Conservation (phyloP, 768 basidiomycete species). For the Lyophyllum atratum region DNA sequence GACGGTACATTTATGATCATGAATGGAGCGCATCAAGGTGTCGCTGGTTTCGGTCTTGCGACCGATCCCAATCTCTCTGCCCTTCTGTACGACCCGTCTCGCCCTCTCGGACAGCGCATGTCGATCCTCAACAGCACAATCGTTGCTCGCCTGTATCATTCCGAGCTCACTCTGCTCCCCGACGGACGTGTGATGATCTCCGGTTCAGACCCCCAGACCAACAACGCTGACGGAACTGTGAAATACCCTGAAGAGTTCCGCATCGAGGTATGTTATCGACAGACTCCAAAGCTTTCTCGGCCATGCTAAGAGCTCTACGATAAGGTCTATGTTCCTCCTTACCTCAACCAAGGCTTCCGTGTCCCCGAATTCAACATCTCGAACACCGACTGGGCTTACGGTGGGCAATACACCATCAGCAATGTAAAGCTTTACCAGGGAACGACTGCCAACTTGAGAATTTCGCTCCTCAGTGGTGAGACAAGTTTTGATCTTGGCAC, state of each 20-base stretch:
- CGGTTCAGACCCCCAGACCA: constrained; percentile 71
- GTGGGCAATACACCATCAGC: constrained; percentile 53
- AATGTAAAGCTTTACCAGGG: constrained; percentile 48
- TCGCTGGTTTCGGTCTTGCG: constrained; percentile 75
- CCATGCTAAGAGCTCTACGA: not conserved
- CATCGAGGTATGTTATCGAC: constrained; percentile 37
- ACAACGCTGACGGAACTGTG: constrained; percentile 37
- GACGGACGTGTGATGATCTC: constrained; percentile 77
- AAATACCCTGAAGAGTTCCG: constrained; percentile 79
- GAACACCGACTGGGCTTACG: constrained; percentile 64
- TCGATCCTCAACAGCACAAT: constrained; percentile 69
- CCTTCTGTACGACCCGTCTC: constrained; percentile 67
- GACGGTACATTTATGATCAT: constrained; percentile 77
- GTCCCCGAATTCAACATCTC: constrained; percentile 66
- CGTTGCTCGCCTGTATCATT: constrained; percentile 78
- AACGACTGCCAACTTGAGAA: constrained; percentile 43
- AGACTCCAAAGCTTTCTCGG: not conserved
- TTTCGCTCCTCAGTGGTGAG: constrained; percentile 69
- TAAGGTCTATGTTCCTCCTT: constrained; percentile 83
- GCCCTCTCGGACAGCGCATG: constrained; percentile 60
- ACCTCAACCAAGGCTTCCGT: constrained; percentile 61
- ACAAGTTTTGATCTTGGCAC: constrained; percentile 1
- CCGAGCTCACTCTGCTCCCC: constrained; percentile 70
- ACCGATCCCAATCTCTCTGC: constrained; percentile 63
- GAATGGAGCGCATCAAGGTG: constrained; percentile 72